These are phyloP conservation scores for Fusarium kyushuense DNA, from an alignment of 2,329 filamentous ascomycete species.

Conservation along the genomic window DNA sequence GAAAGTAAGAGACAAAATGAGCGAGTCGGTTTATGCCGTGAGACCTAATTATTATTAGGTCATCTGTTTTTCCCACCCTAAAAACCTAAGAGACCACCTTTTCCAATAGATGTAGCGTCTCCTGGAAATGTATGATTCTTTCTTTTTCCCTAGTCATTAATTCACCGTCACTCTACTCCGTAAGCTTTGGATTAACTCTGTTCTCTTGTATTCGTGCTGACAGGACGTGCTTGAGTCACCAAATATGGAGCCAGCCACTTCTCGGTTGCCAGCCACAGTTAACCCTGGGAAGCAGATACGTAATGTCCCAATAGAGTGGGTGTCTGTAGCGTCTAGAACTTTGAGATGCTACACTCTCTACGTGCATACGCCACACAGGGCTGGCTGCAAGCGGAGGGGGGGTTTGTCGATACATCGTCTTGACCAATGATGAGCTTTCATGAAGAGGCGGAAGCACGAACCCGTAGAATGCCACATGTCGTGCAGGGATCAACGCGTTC, in stretches of 20 bases:
- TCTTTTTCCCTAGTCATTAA: neutral
- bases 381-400: conserved; percentile 27
- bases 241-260: conserved; percentile 15
- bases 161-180: neutral
- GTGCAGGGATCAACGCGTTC: conserved; percentile 45
- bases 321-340: neutral
- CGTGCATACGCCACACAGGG: conserved; percentile 35
- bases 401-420: neutral
- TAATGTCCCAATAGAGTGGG: conserved; percentile 22
- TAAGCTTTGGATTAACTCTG: neutral
- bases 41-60: neutral
- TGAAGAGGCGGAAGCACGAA: conserved; percentile 37
- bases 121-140: neutral
- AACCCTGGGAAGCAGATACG: conserved; percentile 8
- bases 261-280: conserved; percentile 18
- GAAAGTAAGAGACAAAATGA: neutral
- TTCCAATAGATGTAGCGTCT: neutral
- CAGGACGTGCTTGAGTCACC: conserved; percentile 5
- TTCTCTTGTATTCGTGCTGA: neutral
- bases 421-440: conserved; percentile 1
- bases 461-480: conserved; percentile 48
- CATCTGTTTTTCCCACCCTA: neutral
- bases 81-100: neutral
- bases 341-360: neutral
- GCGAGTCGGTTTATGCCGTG: neutral